A percentile compares a stretch with the other conserved stretches of the same genome.
phyloP scores from a whole-genome alignment of 2,329 filamentous ascomycete species.

The Colletotrichum orchidophilum region DNA sequence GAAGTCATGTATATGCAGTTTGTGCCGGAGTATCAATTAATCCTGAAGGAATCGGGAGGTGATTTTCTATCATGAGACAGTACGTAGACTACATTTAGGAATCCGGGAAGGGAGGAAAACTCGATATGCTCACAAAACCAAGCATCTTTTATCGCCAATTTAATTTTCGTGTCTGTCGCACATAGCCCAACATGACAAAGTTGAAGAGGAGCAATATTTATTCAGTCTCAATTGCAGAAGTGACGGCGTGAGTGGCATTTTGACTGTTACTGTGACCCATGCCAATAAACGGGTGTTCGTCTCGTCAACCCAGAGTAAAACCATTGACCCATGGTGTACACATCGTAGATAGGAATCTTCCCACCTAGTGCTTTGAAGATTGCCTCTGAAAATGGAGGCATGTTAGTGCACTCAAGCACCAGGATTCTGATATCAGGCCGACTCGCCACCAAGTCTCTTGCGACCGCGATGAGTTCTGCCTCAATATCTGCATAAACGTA shows the following conservation, averaged over 20 bases:
- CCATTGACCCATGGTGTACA: background rate
- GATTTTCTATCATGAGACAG: constrained; percentile 40
- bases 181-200: too few species aligned
- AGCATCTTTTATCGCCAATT: too few species aligned
- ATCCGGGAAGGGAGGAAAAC: background rate
- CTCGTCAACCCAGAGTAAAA: background rate
- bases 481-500: background rate
- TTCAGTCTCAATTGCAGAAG: too few species aligned
- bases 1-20: constrained; percentile 49
- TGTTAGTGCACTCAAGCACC: background rate
- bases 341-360: background rate
- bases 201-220: too few species aligned
- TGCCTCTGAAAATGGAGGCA: background rate
- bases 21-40: constrained; percentile 43
- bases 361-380: background rate
- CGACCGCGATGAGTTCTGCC: background rate
- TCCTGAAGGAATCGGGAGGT: constrained; percentile 42
- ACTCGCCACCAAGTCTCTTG: background rate
- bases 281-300: background rate
- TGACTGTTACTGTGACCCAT: background rate
- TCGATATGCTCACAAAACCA: too few species aligned
- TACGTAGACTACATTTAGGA: background rate
- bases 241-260: too few species aligned
- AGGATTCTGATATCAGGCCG: background rate
- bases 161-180: too few species aligned